These are phyloP conservation scores for Calonectria leucothoes DNA, from an alignment of 2,329 filamentous ascomycete species.

Conservation along the genomic window DNA sequence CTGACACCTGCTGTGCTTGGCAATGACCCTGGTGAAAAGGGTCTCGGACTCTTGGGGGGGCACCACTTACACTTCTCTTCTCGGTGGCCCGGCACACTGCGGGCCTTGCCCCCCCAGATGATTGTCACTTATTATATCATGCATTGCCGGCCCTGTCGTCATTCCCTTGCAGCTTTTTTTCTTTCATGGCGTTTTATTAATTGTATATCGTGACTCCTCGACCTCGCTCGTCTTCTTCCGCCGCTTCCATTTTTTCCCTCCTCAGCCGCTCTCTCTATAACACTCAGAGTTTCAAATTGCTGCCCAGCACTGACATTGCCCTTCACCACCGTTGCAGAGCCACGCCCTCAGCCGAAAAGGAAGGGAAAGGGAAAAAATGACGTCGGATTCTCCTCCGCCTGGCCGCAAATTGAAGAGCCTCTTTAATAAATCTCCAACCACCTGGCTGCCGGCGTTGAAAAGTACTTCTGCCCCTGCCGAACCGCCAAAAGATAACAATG, in stretches of 20 bases:
- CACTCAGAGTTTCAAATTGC: background rate
- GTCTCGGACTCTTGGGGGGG: background rate
- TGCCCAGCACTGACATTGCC: background rate
- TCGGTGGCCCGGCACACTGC: background rate
- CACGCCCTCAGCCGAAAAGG: background rate
- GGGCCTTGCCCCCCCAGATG: background rate
- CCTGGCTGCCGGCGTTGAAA: background rate
- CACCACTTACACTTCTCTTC: background rate
- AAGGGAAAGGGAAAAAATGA: no score
- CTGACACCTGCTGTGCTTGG: background rate
- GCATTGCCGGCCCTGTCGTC: background rate
- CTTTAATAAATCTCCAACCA: background rate
- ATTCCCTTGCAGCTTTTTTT: background rate
- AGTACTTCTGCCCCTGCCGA: background rate
- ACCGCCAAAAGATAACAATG: background rate
- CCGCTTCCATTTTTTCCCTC: background rate
- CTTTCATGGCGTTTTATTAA: background rate
- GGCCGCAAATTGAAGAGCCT: background rate
- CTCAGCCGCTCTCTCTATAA: background rate
- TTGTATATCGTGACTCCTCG: background rate
- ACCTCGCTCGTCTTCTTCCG: background rate
- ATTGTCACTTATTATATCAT: background rate
- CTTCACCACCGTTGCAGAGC: background rate
- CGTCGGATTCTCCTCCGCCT: background rate
- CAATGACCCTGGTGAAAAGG: background rate